These are phyloP conservation scores for Cucurbita maxima DNA, from an alignment of 306 rosid species.

Conservation along the genomic window DNA sequence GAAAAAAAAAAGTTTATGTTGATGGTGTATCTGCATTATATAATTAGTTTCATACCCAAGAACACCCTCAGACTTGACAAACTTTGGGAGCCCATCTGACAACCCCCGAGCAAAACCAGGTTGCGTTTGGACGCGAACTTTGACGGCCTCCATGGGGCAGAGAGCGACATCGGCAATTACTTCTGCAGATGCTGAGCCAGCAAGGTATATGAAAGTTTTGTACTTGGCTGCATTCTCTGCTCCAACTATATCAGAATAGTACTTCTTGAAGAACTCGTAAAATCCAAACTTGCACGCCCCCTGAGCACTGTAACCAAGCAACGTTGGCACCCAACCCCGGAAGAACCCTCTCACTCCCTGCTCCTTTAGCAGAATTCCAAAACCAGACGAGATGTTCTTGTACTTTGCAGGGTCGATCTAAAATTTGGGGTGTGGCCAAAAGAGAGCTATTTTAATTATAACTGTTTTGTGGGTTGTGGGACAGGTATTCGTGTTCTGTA, in stretches of 20 bases:
- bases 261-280: slow-evolving; percentile 80
- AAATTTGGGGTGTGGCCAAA: too few relatives aligned
- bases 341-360: slow-evolving; percentile 62
- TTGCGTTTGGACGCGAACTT: slow-evolving; percentile 85
- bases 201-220: slow-evolving; percentile 61
- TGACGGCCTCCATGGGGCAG: slow-evolving; percentile 83
- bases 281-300: slow-evolving; percentile 75
- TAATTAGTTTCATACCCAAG: slow-evolving; percentile 24
- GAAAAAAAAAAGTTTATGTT: not conserved
- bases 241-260: slow-evolving; percentile 68
- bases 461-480: too few relatives aligned
- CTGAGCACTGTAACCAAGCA: slow-evolving; percentile 71
- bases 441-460: too few relatives aligned
- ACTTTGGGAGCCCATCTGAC: slow-evolving; percentile 60
- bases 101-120: slow-evolving; percentile 78
- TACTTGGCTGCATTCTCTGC: slow-evolving; percentile 58
- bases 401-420: slow-evolving; percentile 62
- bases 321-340: slow-evolving; percentile 72
- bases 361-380: slow-evolving; percentile 53
- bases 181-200: slow-evolving; percentile 83
- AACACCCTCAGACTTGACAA: slow-evolving; percentile 49
- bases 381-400: slow-evolving; percentile 49
- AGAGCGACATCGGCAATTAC: slow-evolving; percentile 63
- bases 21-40: not conserved
- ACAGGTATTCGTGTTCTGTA: too few relatives aligned